These are phyloP conservation scores for Ascochyta viciae-villosae DNA, from an alignment of 2,329 filamentous ascomycete species.

Conservation along the genomic window DNA sequence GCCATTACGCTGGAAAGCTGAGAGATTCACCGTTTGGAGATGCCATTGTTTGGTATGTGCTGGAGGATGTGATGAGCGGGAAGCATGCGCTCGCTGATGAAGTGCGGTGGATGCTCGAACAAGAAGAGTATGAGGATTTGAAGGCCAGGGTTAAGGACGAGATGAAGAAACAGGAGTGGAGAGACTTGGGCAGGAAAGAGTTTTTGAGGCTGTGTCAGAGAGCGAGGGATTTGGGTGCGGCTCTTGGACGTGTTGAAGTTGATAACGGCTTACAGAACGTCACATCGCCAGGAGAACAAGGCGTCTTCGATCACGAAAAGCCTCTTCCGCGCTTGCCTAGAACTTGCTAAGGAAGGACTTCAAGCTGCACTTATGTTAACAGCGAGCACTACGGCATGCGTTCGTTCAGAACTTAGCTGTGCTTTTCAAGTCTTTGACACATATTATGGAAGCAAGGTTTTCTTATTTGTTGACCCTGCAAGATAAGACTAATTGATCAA, in stretches of 20 bases:
- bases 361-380: background rate
- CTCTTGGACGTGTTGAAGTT: background rate
- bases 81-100: conserved; percentile 6
- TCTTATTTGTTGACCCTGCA: no score
- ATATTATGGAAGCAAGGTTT: no score
- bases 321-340: background rate
- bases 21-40: conserved; percentile 5
- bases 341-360: background rate
- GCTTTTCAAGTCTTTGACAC: no score
- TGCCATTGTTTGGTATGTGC: conserved; percentile 6
- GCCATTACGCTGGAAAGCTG: background rate
- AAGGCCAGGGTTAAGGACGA: conserved; percentile 4
- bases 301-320: background rate
- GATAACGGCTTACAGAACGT: background rate
- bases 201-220: background rate
- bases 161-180: conserved; percentile 4
- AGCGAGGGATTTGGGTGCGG: background rate
- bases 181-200: background rate
- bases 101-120: conserved; percentile 9
- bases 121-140: conserved; percentile 3
- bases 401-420: no score
- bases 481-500: no score
- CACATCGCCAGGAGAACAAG: background rate
- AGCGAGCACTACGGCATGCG: no score
- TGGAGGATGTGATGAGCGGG: background rate